A percentile compares a stretch with the other conserved stretches of the same genome.
phyloP scores from a whole-genome alignment of 2,329 filamentous ascomycete genomes.

The Macrophomina phaseolina region DNA sequence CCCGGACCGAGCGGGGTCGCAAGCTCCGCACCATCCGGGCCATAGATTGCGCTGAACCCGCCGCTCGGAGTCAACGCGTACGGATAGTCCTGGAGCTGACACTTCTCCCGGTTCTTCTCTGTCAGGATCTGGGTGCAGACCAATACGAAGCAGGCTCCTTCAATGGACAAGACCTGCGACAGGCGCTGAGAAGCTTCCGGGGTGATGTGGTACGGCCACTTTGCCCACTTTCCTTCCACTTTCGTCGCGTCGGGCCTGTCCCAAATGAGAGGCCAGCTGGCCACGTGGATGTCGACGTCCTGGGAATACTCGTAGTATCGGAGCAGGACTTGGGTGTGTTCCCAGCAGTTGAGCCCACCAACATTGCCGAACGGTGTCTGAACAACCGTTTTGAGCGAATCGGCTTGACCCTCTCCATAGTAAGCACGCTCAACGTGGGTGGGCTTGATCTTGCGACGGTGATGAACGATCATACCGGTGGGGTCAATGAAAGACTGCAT shows the following conservation, averaged over 20 bases:
- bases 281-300: constrained; percentile 48
- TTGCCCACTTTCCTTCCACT: constrained; percentile 35
- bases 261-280: constrained; percentile 46
- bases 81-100: constrained; percentile 49
- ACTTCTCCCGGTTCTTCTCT: constrained; percentile 49
- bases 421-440: constrained; percentile 53
- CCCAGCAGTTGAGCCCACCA: constrained; percentile 48
- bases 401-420: constrained; percentile 48
- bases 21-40: constrained; percentile 57
- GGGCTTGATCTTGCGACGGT: constrained; percentile 50
- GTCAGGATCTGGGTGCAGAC: constrained; percentile 57
- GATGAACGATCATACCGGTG: constrained; percentile 43
- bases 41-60: constrained; percentile 58
- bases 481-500: constrained; percentile 38
- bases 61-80: constrained; percentile 49
- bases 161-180: constrained; percentile 62
- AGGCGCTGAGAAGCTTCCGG: constrained; percentile 58
- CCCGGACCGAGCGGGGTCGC: constrained; percentile 46
- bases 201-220: constrained; percentile 59
- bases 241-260: constrained; percentile 54
- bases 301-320: constrained; percentile 49
- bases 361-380: constrained; percentile 38
- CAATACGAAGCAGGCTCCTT: constrained; percentile 61
- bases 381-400: constrained; percentile 43
- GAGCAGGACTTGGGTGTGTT: constrained; percentile 50